Evolutionary conservation across 345 rosid species (phyloP).

Genomic region (Eucalyptus tenuipes): DNA sequence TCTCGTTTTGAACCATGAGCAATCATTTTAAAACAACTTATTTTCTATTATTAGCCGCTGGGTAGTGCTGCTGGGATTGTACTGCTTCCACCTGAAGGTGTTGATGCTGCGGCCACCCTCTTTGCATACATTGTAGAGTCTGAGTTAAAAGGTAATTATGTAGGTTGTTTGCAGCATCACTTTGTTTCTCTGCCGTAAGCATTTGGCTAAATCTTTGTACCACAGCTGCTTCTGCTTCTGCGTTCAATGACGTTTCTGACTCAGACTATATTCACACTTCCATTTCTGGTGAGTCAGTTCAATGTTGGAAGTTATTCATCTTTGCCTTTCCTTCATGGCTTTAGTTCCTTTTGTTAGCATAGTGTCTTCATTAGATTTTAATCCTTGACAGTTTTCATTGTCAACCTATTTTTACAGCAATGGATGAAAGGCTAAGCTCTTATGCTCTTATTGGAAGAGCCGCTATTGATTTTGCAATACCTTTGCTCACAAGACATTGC

Average conservation of each 20-base stretch:
- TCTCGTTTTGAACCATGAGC: background rate
- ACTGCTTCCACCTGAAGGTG: conserved; percentile 75
- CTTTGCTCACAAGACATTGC: conserved; percentile 53
- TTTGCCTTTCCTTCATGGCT: no score
- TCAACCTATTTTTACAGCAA: conserved; percentile 39
- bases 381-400: background rate
- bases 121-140: conserved; percentile 71
- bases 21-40: background rate
- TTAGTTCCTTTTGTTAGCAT: background rate
- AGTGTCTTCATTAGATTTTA: background rate
- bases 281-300: conserved; percentile 54
- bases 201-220: background rate
- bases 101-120: conserved; percentile 61
- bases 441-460: conserved; percentile 98
- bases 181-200: background rate
- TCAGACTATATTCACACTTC: conserved; percentile 70
- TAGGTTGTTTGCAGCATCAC: background rate
- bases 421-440: conserved; percentile 89
- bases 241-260: conserved; percentile 47
- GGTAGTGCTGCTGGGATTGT: conserved; percentile 39
- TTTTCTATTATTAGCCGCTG: conserved; percentile 36
- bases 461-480: conserved; percentile 69
- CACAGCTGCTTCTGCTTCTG: conserved; percentile 11
- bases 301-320: no score
- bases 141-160: conserved; percentile 59